Conservation (phyloP, 768 basidiomycete genomes). For the Cyathus striatus region DNA sequence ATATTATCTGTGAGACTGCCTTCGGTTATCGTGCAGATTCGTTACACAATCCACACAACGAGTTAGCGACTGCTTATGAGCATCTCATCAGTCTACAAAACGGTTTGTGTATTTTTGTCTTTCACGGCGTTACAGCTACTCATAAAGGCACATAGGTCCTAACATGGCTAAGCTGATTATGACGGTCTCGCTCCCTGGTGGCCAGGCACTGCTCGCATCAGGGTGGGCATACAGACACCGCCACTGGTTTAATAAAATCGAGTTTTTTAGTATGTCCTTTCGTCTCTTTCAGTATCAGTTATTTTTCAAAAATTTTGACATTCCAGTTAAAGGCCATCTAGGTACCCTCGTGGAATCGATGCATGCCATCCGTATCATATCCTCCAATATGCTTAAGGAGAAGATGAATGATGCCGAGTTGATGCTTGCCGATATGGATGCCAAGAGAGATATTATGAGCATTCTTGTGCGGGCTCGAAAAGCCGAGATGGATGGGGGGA, state of each 20-base stretch:
- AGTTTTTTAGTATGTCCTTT: constrained; percentile 7
- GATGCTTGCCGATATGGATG: constrained; percentile 25
- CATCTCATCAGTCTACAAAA: constrained; percentile 24
- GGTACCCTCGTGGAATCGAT: constrained; percentile 28
- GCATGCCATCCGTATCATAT: constrained; percentile 36
- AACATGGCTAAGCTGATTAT: constrained; percentile 24
- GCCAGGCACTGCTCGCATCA: constrained; percentile 13
- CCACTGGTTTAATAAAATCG: constrained; percentile 14
- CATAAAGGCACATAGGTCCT: constrained; percentile 12
- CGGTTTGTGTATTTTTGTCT: constrained; percentile 9
- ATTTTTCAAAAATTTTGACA: constrained; percentile 11
- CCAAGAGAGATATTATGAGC: constrained; percentile 49
- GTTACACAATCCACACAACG: constrained; percentile 30
- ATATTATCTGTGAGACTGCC: constrained; percentile 36
- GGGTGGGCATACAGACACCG: constrained; percentile 22
- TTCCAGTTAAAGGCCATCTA: constrained; percentile 10
- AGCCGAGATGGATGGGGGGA: constrained; percentile 25
- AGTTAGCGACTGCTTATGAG: constrained; percentile 32
- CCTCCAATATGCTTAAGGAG: constrained; percentile 31
- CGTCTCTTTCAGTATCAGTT: constrained; percentile 18
- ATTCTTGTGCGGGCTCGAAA: constrained; percentile 41
- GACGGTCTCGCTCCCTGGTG: constrained; percentile 22
- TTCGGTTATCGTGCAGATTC: constrained; percentile 33
- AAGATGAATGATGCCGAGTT: constrained; percentile 31
- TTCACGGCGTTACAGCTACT: constrained; percentile 15